Evolutionary conservation across 106 monocot species (phyloP).

Genomic region (Dioscorea dumetorum): DNA sequence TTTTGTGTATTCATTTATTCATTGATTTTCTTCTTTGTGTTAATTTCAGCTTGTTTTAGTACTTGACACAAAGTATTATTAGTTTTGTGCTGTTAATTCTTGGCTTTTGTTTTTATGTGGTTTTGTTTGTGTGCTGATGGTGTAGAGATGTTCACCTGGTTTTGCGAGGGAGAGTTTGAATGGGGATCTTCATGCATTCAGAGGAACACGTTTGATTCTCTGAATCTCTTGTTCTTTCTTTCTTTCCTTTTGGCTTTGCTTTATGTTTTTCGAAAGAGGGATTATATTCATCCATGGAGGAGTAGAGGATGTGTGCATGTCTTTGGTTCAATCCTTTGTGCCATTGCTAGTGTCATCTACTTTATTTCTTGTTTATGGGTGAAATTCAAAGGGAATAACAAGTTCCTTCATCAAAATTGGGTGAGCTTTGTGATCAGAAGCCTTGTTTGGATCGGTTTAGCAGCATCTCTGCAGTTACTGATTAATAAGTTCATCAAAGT

Average conservation of each 20-base stretch:
- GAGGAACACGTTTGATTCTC: neutral
- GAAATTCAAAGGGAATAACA: neutral
- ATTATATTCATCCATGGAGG: conserved; percentile 4
- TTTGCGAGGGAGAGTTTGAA: neutral
- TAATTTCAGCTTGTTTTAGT: no score
- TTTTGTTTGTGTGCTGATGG: no score
- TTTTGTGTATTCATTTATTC: no score
- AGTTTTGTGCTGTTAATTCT: no score
- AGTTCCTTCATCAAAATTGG: neutral
- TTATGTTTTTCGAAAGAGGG: conserved; percentile 8
- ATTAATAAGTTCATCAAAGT: conserved; percentile 7
- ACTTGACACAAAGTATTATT: no score
- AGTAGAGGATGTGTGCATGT: conserved; percentile 13
- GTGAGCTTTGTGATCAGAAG: conserved; percentile 15
- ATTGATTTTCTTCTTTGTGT: no score
- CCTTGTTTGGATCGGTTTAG: conserved; percentile 28
- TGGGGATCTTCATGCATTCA: neutral
- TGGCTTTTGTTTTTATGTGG: no score
- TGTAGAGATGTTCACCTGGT: neutral
- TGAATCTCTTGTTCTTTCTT: neutral
- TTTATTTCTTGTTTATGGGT: conserved; percentile 9
- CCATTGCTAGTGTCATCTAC: conserved; percentile 8
- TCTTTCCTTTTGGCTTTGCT: conserved; percentile 5
- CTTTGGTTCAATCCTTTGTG: conserved; percentile 19
- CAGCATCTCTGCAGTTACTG: conserved; percentile 24